Evolutionary conservation across 2,329 filamentous ascomycete genomes (phyloP), one percentile per base, ranked within the genome.

Genomic region (Alternaria triticina): DNA sequence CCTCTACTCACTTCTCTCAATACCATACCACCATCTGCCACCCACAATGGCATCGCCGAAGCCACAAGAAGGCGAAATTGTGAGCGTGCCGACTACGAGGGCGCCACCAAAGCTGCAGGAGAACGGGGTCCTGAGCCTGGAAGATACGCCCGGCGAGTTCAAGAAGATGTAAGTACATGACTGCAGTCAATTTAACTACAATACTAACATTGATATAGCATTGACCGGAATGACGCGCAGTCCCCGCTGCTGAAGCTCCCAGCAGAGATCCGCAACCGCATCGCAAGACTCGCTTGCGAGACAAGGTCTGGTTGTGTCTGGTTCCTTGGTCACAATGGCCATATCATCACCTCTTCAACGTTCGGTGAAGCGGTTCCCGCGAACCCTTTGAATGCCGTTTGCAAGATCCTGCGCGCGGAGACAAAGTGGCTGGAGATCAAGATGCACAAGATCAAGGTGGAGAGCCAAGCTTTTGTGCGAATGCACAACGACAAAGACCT

Each of bases 391-490:
- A n/a, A 40, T 5, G 15, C 33, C 7, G 33, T 40, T n/a, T 40
- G 33, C 33, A 40, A 40, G 33, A 40, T n/a, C 0, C 33, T 40
- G 8, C 33, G 33, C 7, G 33, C 33, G 15, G 33, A 40, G 33
- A 40, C 33, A 40, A 40, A 10, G 7, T 40, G 33, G 33, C 15
- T 40, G 15, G 33, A 40, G 33, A 40, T 40, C 7, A 40, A n/a
- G 33, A n/a, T 40, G 33, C 7, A 40, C 33, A 40, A n/a, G 15
- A n/a, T 40, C 15, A 40, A 40, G 15, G 33, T 40, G 2, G 33
- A 40, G 3, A n/a, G 15, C 15, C 0, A 9, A n/a, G 3, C 3
- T 1, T 40, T 40, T n/a, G 0, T 40, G 7, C 15, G 15, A n/a
- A 40, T 40, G 33, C 33, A 40, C 33, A n/a, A 4, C 7, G 2